These are phyloP conservation scores for Diplogelasinospora grovesii DNA, from an alignment of 495 filamentous ascomycete species.

Conservation along the genomic window DNA sequence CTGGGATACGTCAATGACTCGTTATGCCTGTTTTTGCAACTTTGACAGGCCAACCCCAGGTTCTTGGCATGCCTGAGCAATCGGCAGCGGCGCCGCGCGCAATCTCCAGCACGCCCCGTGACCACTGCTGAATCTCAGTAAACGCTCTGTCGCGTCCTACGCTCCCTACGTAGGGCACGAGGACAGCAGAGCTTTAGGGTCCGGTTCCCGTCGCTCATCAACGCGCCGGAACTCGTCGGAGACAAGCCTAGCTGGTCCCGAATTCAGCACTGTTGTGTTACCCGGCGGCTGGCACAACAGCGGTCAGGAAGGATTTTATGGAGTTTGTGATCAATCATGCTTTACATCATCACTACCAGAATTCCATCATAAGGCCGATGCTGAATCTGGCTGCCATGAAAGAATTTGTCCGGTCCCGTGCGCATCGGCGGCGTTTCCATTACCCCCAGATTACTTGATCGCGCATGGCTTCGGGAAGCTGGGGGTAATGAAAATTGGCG, in stretches of 20 bases:
- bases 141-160: too few species aligned
- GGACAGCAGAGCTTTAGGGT: conserved; percentile 24
- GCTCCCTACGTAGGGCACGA: too few species aligned
- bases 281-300: conserved; percentile 13
- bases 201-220: conserved; percentile 4
- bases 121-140: too few species aligned
- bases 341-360: conserved; percentile 2
- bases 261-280: conserved; percentile 3
- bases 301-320: conserved; percentile 12
- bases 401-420: too few species aligned
- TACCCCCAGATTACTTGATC: conserved; percentile 38
- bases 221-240: conserved; percentile 9
- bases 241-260: conserved; percentile 3
- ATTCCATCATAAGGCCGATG: conserved; percentile 3
- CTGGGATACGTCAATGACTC: too few species aligned
- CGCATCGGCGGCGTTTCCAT: too few species aligned
- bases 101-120: conserved; percentile 17
- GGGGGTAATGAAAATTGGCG: conserved; percentile 21
- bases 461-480: conserved; percentile 14
- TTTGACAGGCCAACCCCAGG: too few species aligned
- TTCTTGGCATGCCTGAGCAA: too few species aligned
- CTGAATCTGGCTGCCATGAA: background rate
- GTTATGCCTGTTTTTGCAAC: too few species aligned
- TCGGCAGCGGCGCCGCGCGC: too few species aligned
- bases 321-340: too few species aligned